Evolutionary conservation across 176 grass and related monocot genomes (phyloP), one percentile per base, ranked within the genome.

Genomic region (Tuctoria greenei): DNA sequence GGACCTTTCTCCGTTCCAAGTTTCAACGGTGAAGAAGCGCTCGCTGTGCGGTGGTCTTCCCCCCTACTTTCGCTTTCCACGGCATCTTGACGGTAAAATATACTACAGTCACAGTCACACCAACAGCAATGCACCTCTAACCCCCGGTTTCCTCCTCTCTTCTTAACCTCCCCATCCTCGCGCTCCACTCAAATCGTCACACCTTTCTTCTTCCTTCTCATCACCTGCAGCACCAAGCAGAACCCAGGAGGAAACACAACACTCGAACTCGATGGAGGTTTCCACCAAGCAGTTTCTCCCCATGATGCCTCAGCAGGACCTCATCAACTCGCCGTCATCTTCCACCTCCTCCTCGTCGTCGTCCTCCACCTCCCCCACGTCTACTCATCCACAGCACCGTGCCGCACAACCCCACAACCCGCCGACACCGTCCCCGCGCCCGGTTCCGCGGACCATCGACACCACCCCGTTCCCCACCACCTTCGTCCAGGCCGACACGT

Each of bases 391-490:
- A 0, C 54, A 76, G 25, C 73, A 67, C 63, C 81, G 60, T 11
- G 63, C n/a, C n/a, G n/a, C 75, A 0, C 77, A 59, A 12, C 86
- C 44, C 15, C 90, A 39, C 17, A 72, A 55, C 55, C 75, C 69
- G 4, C 79, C 57, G 0, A n/a, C 31, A 31, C 83, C 70, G 21
- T 86, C 79, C 1, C 83, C 83, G 1, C 80, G 67, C 55, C 85
- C 82, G 20, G 57, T 91, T 1, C 92, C 89, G 21, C 88, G 86
- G 77, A 91, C 95, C 70, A 86, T 95, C 76, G 95, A 99, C 38
- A 89, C 87, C 65, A 88, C 89, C 25, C 92, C 96, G 0, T 99
- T 90, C 66, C 95, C 96, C 40, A 99, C 96, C 65, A 99, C 96
- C 77, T 99, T 99, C 77, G 82, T 99, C 25, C 96, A 99, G 72